Evolutionary conservation across 345 rosid species (phyloP), one percentile per base, ranked within the genome.

Genomic region (Xanthoceras sorbifolium): DNA sequence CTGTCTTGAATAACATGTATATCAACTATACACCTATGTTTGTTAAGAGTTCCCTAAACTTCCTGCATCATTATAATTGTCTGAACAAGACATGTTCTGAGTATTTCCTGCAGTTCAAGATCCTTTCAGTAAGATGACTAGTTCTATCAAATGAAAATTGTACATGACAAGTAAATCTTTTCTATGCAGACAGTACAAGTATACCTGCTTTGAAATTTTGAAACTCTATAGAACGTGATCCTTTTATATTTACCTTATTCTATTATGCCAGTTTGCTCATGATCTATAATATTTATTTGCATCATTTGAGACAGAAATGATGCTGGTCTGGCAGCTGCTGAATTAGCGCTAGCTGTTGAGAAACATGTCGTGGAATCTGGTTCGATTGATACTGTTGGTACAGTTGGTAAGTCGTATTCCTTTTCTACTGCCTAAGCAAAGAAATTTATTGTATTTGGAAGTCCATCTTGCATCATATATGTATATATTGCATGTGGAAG

Each of bases 241-340:
- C 12, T 48, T 25, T 44, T 36, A 6, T 32, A 29, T 18, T 23
- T 63, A 6, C 31, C 18, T 32, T 32, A 18, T 40, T 6, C 73
- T 63, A 60, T 54, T 38, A 32, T 54, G 62, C 59, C 36, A 34
- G 32, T 64, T 38, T 17, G 25, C 4, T 64, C 50, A 32, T 14
- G 62, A 70, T 59, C 44, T 31, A 55, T 68, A 54, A 76, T 32
- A 15, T 57, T 14, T 71, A 26, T 64, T 26, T 82, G 22, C 36
- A 72, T 57, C 52, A 12, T 71, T 32, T 65, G 48, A 36, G 38
- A 62, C 84, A 93, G 98, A 84, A 94, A 93, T 76, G 99, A 94
- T 81, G 99, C 99, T 0, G 99, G 99, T 57, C 87, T 94, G 82
- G 99, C 98, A 50, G 98, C 95, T 69, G 97, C 98, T 50, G 97